These are phyloP conservation scores for Rhinocladiella mackenziei DNA, from an alignment of 2,329 filamentous ascomycete species.

Conservation along the genomic window DNA sequence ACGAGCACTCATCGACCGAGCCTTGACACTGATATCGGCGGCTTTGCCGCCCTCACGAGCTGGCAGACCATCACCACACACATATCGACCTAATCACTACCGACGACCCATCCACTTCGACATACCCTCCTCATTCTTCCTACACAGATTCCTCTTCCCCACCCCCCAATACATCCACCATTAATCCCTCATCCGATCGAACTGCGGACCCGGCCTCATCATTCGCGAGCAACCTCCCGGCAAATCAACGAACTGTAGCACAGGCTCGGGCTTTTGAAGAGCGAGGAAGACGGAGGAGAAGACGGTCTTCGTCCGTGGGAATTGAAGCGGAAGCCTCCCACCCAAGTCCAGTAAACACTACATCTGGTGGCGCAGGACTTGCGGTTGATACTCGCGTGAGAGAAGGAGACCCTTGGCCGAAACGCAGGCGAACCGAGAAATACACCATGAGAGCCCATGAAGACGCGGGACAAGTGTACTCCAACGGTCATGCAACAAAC, in stretches of 20 bases:
- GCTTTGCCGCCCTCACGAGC: slow-evolving; percentile 59
- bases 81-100: slow-evolving; percentile 60
- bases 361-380: slow-evolving; percentile 30
- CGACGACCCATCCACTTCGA: slow-evolving; percentile 63
- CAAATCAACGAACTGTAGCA: slow-evolving; percentile 22
- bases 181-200: slow-evolving; percentile 5
- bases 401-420: slow-evolving; percentile 42
- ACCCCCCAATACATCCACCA: slow-evolving; percentile 28
- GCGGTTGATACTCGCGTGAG: slow-evolving; percentile 31
- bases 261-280: slow-evolving; percentile 16
- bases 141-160: slow-evolving; percentile 47
- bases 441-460: slow-evolving; percentile 62
- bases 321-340: slow-evolving; percentile 9
- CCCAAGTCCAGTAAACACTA: slow-evolving; percentile 26
- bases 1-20: not conserved
- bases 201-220: slow-evolving; percentile 20
- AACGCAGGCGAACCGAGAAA: slow-evolving; percentile 55
- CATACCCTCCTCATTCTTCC: slow-evolving; percentile 48
- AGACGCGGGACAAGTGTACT: slow-evolving; percentile 45
- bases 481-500: slow-evolving; percentile 54
- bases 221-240: slow-evolving; percentile 13
- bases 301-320: slow-evolving; percentile 15
- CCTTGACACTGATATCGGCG: slow-evolving; percentile 31
- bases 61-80: slow-evolving; percentile 65
- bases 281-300: slow-evolving; percentile 25